Evolutionary conservation across 169 alveolate genomes (phyloP).

Genomic region (Theileria orientalis): DNA sequence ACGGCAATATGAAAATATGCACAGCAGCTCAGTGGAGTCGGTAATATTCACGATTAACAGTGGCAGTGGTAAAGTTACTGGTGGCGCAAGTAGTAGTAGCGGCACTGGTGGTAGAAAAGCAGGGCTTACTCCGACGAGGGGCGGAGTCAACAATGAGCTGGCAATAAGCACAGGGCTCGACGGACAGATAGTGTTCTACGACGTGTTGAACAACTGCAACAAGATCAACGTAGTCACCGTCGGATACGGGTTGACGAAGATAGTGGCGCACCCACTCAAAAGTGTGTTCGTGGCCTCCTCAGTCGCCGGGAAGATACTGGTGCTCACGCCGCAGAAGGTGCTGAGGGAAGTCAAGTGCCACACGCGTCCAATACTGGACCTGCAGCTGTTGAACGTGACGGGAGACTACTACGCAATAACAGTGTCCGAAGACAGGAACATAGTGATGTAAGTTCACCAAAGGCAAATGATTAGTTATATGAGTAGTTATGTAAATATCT

Average conservation of each 20-base stretch:
- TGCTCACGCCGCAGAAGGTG: neutral
- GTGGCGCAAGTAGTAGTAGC: too few relatives aligned
- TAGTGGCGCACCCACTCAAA: neutral
- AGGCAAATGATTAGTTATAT: neutral
- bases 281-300: neutral
- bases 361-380: neutral
- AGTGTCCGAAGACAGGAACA: neutral
- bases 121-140: too few relatives aligned
- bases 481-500: neutral
- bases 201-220: neutral
- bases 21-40: conserved; percentile 38
- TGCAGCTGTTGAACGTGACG: neutral
- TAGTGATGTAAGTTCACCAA: neutral
- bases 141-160: too few relatives aligned
- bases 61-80: too few relatives aligned
- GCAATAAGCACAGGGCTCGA: neutral
- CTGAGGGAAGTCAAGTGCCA: neutral
- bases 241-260: neutral
- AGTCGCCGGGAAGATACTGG: neutral
- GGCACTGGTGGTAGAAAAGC: too few relatives aligned
- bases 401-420: neutral
- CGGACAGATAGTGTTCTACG: neutral
- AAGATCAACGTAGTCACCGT: neutral
- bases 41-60: conserved; percentile 11
- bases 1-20: conserved; percentile 8